These are phyloP conservation scores for Saccharomycopsis phalli DNA, from an alignment of 1,139 yeast species.

Conservation along the genomic window DNA sequence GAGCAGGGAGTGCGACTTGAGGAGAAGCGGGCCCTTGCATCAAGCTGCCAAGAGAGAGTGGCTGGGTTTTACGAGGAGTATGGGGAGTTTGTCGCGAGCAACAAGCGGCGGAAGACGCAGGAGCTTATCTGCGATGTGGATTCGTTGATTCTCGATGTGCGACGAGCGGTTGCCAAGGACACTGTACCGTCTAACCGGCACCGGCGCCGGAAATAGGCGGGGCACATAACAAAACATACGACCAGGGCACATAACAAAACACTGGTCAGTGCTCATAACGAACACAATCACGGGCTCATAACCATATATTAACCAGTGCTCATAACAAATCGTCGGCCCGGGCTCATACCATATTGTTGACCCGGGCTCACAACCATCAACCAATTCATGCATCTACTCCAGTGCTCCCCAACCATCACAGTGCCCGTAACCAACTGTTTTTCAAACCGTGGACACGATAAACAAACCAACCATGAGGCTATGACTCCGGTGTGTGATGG, in stretches of 20 bases:
- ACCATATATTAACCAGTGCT: not conserved
- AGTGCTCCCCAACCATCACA: too few relatives aligned
- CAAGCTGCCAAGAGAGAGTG: too few relatives aligned
- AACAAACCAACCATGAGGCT: not conserved
- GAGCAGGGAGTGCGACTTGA: conserved; percentile 33
- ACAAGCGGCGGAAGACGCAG: conserved; percentile 17
- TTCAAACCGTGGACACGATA: too few relatives aligned
- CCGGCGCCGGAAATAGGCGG: too few relatives aligned
- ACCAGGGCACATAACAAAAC: not conserved
- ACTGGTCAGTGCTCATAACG: not conserved
- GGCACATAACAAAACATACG: too few relatives aligned
- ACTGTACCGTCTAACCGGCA: too few relatives aligned
- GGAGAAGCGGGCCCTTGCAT: conserved; percentile 15
- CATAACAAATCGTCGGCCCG: too few relatives aligned
- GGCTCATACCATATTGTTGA: too few relatives aligned
- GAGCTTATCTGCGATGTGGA: conserved; percentile 19
- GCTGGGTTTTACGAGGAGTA: conserved; percentile 13
- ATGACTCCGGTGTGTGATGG: conserved; percentile 18
- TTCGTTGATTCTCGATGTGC: conserved; percentile 15
- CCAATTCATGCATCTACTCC: too few relatives aligned
- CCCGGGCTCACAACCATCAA: too few relatives aligned
- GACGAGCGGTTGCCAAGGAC: conserved; percentile 11
- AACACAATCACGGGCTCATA: too few relatives aligned
- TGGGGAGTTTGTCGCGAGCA: not conserved
- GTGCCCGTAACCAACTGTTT: too few relatives aligned